A percentile compares a stretch with the other conserved stretches of the same genome.
phyloP scores from a whole-genome alignment of 495 filamentous ascomycete genomes.

The Penicillium canariense region DNA sequence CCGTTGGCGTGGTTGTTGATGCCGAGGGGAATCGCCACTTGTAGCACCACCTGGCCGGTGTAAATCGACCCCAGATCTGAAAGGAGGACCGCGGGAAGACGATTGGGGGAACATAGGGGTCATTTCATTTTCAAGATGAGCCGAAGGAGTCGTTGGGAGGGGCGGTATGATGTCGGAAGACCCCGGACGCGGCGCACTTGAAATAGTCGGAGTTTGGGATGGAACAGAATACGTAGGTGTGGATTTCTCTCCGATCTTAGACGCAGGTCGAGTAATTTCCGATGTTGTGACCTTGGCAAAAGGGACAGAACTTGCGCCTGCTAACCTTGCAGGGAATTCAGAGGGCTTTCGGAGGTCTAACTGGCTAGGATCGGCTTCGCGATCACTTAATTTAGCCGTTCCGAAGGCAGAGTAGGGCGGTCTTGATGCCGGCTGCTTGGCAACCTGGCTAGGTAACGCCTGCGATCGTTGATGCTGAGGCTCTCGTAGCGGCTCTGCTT shows the following conservation, averaged over 20 bases:
- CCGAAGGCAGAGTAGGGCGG: neutral
- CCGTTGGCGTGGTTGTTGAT: neutral
- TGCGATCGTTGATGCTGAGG: neutral
- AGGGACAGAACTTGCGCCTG: neutral
- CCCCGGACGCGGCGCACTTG: neutral
- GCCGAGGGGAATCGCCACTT: neutral
- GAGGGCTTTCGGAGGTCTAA: conserved; percentile 39
- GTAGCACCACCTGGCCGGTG: neutral
- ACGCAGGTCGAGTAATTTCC: neutral
- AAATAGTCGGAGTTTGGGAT: neutral
- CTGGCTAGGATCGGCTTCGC: conserved; percentile 42
- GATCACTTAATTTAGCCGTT: conserved; percentile 26
- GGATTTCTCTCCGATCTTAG: neutral
- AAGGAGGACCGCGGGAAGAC: neutral
- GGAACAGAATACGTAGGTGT: neutral
- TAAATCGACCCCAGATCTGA: neutral
- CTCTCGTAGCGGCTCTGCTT: neutral
- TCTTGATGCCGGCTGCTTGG: neutral
- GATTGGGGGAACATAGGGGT: too few relatives aligned
- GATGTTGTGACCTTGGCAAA: neutral
- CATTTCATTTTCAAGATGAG: too few relatives aligned
- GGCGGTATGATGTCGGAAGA: neutral
- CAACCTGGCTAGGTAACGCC: neutral
- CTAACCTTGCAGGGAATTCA: conserved; percentile 23
- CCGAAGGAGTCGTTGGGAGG: neutral